Evolutionary conservation across 257 asterid species (phyloP).

Genomic region (Solanum sejunctum): DNA sequence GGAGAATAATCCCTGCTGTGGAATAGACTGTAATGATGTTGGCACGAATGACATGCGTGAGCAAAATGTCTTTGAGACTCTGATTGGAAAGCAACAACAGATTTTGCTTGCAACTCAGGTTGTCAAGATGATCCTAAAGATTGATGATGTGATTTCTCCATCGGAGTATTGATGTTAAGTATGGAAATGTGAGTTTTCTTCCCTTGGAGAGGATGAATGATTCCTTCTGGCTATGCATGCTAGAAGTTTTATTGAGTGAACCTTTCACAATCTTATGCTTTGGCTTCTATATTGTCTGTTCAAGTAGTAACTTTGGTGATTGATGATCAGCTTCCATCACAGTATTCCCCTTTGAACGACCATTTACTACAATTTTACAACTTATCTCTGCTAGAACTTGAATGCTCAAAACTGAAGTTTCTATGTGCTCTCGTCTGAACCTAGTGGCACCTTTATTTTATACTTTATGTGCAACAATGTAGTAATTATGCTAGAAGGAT

Average conservation of each 20-base stretch:
- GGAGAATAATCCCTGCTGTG: slow-evolving; percentile 64
- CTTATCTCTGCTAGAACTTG: neutral
- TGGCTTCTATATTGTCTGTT: neutral
- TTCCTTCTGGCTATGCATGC: neutral
- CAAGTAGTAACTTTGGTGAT: neutral
- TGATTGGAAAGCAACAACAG: slow-evolving; percentile 91
- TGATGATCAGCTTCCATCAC: neutral
- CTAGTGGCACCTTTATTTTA: neutral
- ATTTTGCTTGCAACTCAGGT: slow-evolving; percentile 75
- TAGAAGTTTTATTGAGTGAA: neutral
- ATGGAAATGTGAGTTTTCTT: neutral
- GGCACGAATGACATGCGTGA: slow-evolving; percentile 89
- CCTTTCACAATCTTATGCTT: neutral
- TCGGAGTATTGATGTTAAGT: slow-evolving; percentile 38
- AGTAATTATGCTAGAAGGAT: neutral
- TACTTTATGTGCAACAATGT: neutral
- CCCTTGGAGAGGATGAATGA: neutral
- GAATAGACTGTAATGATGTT: slow-evolving; percentile 78
- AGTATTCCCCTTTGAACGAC: neutral
- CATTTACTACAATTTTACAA: neutral
- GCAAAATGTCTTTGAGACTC: slow-evolving; percentile 72
- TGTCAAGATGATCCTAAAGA: slow-evolving; percentile 83
- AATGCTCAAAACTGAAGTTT: neutral
- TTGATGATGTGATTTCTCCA: slow-evolving; percentile 74
- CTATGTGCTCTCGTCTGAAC: neutral